Evolutionary conservation across 257 asterid genomes (phyloP).

Genomic region (Thymus quinquecostatus): DNA sequence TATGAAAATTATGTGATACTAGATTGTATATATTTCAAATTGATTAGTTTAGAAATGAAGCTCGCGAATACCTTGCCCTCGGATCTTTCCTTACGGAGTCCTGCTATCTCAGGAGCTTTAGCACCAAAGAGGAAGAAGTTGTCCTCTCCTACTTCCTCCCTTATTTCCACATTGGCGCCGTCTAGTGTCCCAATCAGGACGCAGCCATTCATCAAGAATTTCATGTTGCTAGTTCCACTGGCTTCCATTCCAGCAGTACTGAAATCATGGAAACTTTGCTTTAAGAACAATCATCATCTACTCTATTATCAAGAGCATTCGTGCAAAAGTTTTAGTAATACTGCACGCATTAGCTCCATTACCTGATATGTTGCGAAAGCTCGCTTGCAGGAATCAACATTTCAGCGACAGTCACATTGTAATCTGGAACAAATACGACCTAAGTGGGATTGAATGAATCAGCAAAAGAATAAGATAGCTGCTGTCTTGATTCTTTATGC

Average conservation of each 20-base stretch:
- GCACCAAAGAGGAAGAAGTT: conserved; percentile 94
- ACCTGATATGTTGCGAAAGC: conserved; percentile 91
- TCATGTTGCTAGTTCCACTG: conserved; percentile 96
- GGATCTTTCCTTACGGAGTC: conserved; percentile 76
- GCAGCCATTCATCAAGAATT: conserved; percentile 87
- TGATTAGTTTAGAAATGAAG: neutral
- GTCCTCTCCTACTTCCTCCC: conserved; percentile 86
- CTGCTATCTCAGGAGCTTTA: conserved; percentile 77
- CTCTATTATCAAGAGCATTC: neutral
- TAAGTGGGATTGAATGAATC: conserved; percentile 37
- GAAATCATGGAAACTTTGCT: conserved; percentile 3
- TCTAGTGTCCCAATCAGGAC: conserved; percentile 81
- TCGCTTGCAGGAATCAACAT: conserved; percentile 80
- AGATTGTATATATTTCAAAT: neutral
- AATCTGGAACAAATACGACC: conserved; percentile 85
- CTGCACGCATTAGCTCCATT: conserved; percentile 28
- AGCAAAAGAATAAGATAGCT: conserved; percentile 9
- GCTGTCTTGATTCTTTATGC: conserved; percentile 6
- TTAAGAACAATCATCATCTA: conserved; percentile 9
- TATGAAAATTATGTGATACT: neutral
- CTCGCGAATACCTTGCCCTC: conserved; percentile 64
- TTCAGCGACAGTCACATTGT: conserved; percentile 87
- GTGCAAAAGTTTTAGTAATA: conserved; percentile 7
- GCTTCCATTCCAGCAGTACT: conserved; percentile 98
- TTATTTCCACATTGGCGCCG: conserved; percentile 91